Evolutionary conservation across 345 rosid genomes (phyloP).

Genomic region (Pistacia integerrima): DNA sequence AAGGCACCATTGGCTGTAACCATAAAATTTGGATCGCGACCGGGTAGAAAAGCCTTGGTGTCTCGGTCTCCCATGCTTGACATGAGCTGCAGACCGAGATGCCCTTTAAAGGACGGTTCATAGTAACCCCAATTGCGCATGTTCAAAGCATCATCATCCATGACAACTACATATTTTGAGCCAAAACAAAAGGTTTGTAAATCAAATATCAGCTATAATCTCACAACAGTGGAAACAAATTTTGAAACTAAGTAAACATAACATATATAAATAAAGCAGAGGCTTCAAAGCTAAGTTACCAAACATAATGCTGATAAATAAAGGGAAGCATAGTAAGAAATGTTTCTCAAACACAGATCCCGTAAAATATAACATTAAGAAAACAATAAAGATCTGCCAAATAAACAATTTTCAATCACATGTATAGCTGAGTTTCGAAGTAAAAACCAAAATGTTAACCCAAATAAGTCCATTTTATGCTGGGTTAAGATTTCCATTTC

Average conservation of each 20-base stretch:
- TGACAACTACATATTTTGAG: constrained; percentile 42
- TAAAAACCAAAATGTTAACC: not conserved
- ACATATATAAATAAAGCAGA: not conserved
- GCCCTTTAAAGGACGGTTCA: constrained; percentile 72
- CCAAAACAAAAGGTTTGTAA: not conserved
- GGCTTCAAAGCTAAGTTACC: constrained; percentile 1
- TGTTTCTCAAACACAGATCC: constrained; percentile 17
- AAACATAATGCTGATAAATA: not conserved
- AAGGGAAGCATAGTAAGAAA: not conserved
- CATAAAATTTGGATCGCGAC: constrained; percentile 72
- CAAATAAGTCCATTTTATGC: not conserved
- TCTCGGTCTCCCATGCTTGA: constrained; percentile 69
- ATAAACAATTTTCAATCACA: not conserved
- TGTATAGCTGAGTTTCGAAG: not conserved
- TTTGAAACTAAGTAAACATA: not conserved
- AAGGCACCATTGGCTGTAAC: constrained; percentile 49
- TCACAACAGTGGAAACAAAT: constrained; percentile 3
- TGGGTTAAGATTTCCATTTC: not conserved
- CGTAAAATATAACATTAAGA: not conserved
- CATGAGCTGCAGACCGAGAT: constrained; percentile 82
- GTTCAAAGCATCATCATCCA: constrained; percentile 78
- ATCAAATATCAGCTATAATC: not conserved
- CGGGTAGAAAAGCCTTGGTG: constrained; percentile 65
- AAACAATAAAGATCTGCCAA: not conserved
- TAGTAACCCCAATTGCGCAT: constrained; percentile 90